Base-by-base conservation (phyloP, 2,329 filamentous ascomycete species). In the Blastomyces gilchristii region DNA sequence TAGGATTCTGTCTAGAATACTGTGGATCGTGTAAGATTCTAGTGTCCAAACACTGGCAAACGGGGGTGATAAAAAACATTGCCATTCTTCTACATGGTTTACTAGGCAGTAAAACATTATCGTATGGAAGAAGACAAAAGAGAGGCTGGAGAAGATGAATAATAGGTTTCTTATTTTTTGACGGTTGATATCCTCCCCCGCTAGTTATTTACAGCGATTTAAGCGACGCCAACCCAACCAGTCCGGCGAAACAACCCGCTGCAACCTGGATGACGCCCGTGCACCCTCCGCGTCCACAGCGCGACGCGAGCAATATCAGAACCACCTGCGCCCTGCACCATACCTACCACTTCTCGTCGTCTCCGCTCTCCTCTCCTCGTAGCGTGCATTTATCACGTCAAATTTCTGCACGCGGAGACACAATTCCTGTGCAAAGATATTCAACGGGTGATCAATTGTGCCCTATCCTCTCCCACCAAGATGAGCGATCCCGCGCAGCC, bases 241-340 rank as follows among this genome's bases (percentile, higher is more conserved):
- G 34, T 25, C 58, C 43, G 43, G 58, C 58, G 39, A 60, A 60
- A 60, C 28, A 22, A 43, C 34, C 43, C 18, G 37, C 34, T 25
- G 22, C 16, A 60, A 25, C 22, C 58, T 34, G 43, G 43, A 49
- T 34, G 58, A 34, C 34, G 58, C n/a, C 58, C 58, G 43, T 60
- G 58, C 58, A 18, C 58, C 57, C 57, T 52, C 43, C 58, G 58
- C 47, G 58, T 60, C 39, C 58, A 60, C 31, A 50, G 43, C 58
- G 58, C 58, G 58, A 60, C 58, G 58, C 58, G 58, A 52, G 43
- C 58, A 50, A 49, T 52, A 60, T 47, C 58, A 60, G 7, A 28
- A 39, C 41, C n/a, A 22, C n/a, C n/a, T 31, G 28, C 25, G 2
- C 37, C 37, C n/a, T 22, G n/a, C 37, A 39, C 1, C 37, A 22